phyloP scores from a whole-genome alignment of 352 stramenopile genomes.

The Pythium phragmitis region DNA sequence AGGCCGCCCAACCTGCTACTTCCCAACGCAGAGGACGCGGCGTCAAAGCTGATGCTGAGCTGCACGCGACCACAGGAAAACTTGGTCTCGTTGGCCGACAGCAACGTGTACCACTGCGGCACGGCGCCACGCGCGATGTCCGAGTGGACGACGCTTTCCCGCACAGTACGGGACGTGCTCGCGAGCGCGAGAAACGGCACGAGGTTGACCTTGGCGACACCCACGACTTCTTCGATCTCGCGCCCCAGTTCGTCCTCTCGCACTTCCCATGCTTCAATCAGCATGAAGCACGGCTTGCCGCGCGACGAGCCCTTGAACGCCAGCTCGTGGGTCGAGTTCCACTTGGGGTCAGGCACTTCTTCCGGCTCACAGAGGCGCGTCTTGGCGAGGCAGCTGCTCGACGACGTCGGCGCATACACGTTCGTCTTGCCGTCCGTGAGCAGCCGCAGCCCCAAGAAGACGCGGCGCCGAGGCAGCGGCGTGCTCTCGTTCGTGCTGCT shows the following conservation, averaged over 20 bases:
- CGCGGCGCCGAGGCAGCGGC: slow-evolving; percentile 29
- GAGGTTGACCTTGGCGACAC: slow-evolving; percentile 86
- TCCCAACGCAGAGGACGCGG: slow-evolving; percentile 26
- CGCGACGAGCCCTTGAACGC: slow-evolving; percentile 65
- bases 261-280: slow-evolving; percentile 87
- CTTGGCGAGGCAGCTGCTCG: slow-evolving; percentile 62
- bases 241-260: slow-evolving; percentile 33
- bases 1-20: neutral
- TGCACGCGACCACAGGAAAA: slow-evolving; percentile 84
- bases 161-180: slow-evolving; percentile 75
- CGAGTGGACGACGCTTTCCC: slow-evolving; percentile 79
- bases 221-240: slow-evolving; percentile 67
- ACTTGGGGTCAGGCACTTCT: slow-evolving; percentile 66
- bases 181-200: slow-evolving; percentile 84
- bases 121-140: slow-evolving; percentile 83
- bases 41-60: slow-evolving; percentile 84
- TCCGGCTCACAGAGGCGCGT: slow-evolving; percentile 58
- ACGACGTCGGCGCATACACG: slow-evolving; percentile 83
- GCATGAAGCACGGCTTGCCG: slow-evolving; percentile 84
- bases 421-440: slow-evolving; percentile 87
- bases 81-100: slow-evolving; percentile 83
- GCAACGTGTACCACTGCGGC: slow-evolving; percentile 84
- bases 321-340: slow-evolving; percentile 80
- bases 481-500: slow-evolving; percentile 45
- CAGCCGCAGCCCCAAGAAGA: slow-evolving; percentile 76